A percentile compares a stretch with the other conserved stretches of the same genome.
phyloP scores from a whole-genome alignment of 768 basidiomycete species.

The Mycena albidolilacea region DNA sequence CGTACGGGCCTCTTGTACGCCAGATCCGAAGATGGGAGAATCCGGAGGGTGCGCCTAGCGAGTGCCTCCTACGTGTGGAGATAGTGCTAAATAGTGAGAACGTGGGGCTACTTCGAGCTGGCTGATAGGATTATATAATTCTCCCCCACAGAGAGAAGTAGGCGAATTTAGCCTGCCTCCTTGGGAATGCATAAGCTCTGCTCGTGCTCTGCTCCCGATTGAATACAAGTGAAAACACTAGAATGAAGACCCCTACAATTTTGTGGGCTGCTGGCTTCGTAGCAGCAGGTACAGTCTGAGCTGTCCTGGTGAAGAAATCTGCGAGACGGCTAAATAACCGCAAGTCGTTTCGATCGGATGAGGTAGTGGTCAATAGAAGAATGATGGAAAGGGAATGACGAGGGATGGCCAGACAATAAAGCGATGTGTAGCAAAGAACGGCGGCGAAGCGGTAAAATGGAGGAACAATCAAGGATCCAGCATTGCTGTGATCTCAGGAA shows the following conservation, averaged over 20 bases:
- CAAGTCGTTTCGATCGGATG: constrained; percentile 10
- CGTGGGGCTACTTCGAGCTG: constrained; percentile 9
- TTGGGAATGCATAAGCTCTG: background rate
- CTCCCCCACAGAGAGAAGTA: constrained; percentile 21
- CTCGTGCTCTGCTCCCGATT: constrained; percentile 4
- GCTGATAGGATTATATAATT: background rate
- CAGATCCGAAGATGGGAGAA: constrained; percentile 4
- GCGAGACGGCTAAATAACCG: constrained; percentile 10
- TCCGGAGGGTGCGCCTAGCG: constrained; percentile 12
- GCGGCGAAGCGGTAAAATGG: background rate
- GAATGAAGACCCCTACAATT: constrained; percentile 17
- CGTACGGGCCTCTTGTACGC: background rate
- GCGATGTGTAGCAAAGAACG: background rate
- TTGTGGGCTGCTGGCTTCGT: constrained; percentile 14
- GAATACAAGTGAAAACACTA: background rate
- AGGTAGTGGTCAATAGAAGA: constrained; percentile 13
- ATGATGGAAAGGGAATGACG: background rate
- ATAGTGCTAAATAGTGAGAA: constrained; percentile 9
- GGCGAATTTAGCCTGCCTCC: background rate
- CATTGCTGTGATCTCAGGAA: background rate
- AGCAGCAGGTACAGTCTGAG: constrained; percentile 20
- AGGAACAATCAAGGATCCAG: background rate
- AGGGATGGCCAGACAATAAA: background rate
- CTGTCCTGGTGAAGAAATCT: constrained; percentile 13
- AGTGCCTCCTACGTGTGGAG: constrained; percentile 2